Evolutionary conservation across 768 basidiomycete species (phyloP), one percentile per base, ranked within the genome.

Genomic region (Pisolithus orientalis): DNA sequence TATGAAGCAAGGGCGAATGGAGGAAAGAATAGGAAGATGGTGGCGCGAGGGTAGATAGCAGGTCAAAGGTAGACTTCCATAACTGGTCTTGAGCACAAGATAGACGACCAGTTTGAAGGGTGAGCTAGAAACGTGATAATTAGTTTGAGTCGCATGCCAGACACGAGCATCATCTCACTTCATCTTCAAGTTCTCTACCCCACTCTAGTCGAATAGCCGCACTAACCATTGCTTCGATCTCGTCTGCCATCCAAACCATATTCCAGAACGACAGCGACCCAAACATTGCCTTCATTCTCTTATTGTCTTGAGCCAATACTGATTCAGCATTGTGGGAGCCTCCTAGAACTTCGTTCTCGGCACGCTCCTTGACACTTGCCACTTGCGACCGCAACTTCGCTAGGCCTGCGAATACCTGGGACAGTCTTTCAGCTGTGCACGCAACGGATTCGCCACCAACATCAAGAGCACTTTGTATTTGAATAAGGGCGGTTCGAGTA

Each of bases 41-140:
- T 1, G 67, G 57, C 5, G 66, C 66, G 46, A 75, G 71, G n/a
- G 64, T 65, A 13, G 66, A 59, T 17, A 79, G 60, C 16, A 83
- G 68, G 3, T 53, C 43, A 31, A 74, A 72, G 11, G 76, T 74
- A 13, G 73, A 70, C 42, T 61, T 56, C 3, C 75, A 70, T 21
- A 82, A 62, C 2, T 70, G 59, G 13, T 68, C 57, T 64, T 84
- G 85, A 11, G 76, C 60, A 8, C 60, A 65, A 10, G 75, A 65
- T 10, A 90, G 71, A 25, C 76, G 72, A 13, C 88, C 87, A 1
- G 83, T 77, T 50, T 87, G 80, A 46, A 83, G 74, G 38, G 83
- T 73, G 37, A 90, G 73, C 87, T 89, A 51, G n/a, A 46, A 49
- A 46, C 32, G 42, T 3, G 10, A 11, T 2, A 10, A 39, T 49